Evolutionary conservation across 1,284 basidiomycete genomes (phyloP), one percentile per base, ranked within the genome.

Genomic region (Irpex sp.): DNA sequence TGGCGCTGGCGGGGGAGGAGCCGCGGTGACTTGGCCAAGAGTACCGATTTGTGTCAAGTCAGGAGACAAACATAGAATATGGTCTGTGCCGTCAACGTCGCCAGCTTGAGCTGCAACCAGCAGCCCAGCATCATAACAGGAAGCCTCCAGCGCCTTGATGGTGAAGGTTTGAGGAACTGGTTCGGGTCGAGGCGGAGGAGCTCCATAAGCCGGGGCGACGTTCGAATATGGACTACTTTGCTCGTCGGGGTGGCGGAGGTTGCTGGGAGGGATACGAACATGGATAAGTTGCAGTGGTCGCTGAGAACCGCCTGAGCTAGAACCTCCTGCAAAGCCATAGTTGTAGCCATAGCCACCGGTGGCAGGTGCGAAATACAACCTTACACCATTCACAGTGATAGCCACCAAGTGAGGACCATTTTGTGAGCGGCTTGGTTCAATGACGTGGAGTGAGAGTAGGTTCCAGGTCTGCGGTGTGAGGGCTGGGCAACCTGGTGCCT

Each of bases 221-320:
- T 81, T 77, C 17, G 80, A 80, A 67, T 78, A 79, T 19, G 80
- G 76, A 61, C 79, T 81, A 21, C 79, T 76, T 66, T 87, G 81
- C 68, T 89, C 86, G 69, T 92, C 90, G 2, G 92, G 90, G 71
- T 93, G 89, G 58, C 88, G 81, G 31, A 92, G 78, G 72, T 89
- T 90, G 50, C 82, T 74, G 1, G 94, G 93, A 15, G 93, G 92
- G 17, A 93, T 78, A 59, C 93, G 85, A 50, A 95, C 87, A 71
- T 95, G 93, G 37, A 84, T 71, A 26, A 95, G 81, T 64, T 89
- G 81, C 68, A 93, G 71, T 59, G 81, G 75, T 7, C 87, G 83
- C 57, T 68, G 67, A 35, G 78, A 76, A 9, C 15, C 31, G 15
- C 53, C 33, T 36, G 53, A 55, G 31, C 53, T 55, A 15, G 26